Conservation (phyloP, 345 rosid genomes). For the Linum usitatissimum region DNA sequence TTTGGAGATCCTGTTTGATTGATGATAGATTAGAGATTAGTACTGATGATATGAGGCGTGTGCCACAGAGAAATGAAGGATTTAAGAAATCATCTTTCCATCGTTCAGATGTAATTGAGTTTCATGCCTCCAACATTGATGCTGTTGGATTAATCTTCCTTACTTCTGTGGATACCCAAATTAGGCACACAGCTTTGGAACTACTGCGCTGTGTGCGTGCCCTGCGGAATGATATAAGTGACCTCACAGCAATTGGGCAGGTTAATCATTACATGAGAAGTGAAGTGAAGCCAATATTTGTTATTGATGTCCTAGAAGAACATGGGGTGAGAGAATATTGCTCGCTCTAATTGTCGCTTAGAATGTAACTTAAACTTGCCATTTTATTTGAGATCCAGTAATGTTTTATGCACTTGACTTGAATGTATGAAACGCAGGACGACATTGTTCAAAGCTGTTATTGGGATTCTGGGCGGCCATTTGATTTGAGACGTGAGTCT, state of each 20-base stretch:
- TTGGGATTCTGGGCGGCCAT: slow-evolving; percentile 88
- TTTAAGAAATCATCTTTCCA: slow-evolving; percentile 65
- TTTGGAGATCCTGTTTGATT: slow-evolving; percentile 89
- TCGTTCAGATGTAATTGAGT: slow-evolving; percentile 67
- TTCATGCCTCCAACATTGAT: slow-evolving; percentile 84
- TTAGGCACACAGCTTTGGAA: slow-evolving; percentile 91
- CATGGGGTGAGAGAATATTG: slow-evolving; percentile 68
- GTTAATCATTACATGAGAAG: slow-evolving; percentile 47
- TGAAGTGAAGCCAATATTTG: slow-evolving; percentile 83
- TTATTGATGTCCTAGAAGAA: slow-evolving; percentile 92
- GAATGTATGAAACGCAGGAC: slow-evolving; percentile 38
- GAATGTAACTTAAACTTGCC: slow-evolving; percentile 10
- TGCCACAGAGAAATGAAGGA: slow-evolving; percentile 42
- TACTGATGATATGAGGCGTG: slow-evolving; percentile 37
- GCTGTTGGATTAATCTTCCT: slow-evolving; percentile 96
- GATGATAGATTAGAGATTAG: slow-evolving; percentile 49
- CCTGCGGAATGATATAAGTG: slow-evolving; percentile 76
- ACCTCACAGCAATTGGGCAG: slow-evolving; percentile 43
- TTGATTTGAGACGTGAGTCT: slow-evolving; percentile 82
- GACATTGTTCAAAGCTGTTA: slow-evolving; percentile 97
- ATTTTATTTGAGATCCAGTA: neutral
- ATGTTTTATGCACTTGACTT: neutral
- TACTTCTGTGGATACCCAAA: slow-evolving; percentile 92
- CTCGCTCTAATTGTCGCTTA: slow-evolving; percentile 2
- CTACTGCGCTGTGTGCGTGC: slow-evolving; percentile 93